Evolutionary conservation across 176 grass and related monocot genomes (phyloP), one percentile per base, ranked within the genome.

Genomic region (Pontederia crassipes): DNA sequence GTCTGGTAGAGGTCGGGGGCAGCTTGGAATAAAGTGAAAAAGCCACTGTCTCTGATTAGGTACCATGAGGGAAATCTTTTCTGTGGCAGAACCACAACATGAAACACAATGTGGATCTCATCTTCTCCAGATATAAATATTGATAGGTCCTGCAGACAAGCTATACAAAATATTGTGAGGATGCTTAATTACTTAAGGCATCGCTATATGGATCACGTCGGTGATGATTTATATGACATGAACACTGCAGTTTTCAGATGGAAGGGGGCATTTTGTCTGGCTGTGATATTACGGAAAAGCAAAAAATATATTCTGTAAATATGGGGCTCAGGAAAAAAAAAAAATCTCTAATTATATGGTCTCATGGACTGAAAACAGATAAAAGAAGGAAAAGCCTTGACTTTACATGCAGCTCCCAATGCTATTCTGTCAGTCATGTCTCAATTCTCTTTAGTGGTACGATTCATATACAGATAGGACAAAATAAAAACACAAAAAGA

Each of bases 1-100:
- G 6, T 40, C 32, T 45, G 59, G 59, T 16, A 45, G 59, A 15
- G 8, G 14, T 46, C 2, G 28, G 3, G 8, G 12, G 11, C n/a
- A 51, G 61, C 50, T 57, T 54, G 69, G 82, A 93, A 98, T 89
- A 98, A 98, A 98, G 88, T 72, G 82, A 46, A 92, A 89, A 91
- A 78, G 51, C 67, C 67, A 86, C 76, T 69, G 77, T 81, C 86
- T 24, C 90, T 13, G 72, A n/a, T 75, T 77, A 66, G 62, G 40
- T 77, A 84, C 28, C 85, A 48, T 52, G 57, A 74, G 73, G 32
- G 32, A 40, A 40, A 2, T 67, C 67, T 20, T 75, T 70, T 64
- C 16, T 63, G 63, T 40, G 56, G 75, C 72, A 83, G 59, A 66
- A 83, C 74, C 73, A 83, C 60, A 59, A 29, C 66, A 78, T 71